phyloP scores from a whole-genome alignment of 208 protist species.

The Lotmaria passim region DNA sequence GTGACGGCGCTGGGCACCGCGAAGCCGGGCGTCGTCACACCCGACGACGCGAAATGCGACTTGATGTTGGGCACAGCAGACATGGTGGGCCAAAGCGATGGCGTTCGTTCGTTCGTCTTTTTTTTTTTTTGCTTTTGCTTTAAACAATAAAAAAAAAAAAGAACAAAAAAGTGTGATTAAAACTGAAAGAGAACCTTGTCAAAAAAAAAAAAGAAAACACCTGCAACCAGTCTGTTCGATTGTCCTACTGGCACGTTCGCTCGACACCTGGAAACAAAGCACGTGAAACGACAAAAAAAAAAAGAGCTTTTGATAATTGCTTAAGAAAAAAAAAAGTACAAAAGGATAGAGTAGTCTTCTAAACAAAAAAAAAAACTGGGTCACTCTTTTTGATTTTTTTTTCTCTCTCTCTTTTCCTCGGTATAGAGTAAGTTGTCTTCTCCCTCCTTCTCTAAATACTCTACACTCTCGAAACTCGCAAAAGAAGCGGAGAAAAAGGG shows the following conservation, averaged over 20 bases:
- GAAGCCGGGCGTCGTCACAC: constrained; percentile 14
- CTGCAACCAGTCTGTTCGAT: too few species aligned
- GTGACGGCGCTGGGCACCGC: neutral
- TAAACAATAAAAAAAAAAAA: neutral
- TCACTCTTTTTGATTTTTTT: neutral
- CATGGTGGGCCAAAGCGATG: constrained; percentile 6
- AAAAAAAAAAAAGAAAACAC: too few species aligned
- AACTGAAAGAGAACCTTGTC: neutral
- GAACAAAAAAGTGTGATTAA: neutral
- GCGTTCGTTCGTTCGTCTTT: too few species aligned
- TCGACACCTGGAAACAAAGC: neutral
- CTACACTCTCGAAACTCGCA: neutral
- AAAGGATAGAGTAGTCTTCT: neutral
- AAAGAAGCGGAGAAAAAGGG: constrained; percentile 1
- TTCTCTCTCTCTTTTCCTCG: too few species aligned
- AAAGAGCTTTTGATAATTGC: neutral
- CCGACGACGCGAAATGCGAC: constrained; percentile 17
- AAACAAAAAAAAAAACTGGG: neutral
- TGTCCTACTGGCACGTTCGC: too few species aligned
- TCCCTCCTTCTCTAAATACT: too few species aligned
- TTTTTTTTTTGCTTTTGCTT: neutral
- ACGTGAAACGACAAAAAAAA: neutral
- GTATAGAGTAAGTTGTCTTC: too few species aligned
- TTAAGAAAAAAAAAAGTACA: constrained; percentile 6
- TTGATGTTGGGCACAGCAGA: constrained; percentile 13